Base-by-base conservation (phyloP, 768 basidiomycete genomes). In the Lactarius deliciosus region DNA sequence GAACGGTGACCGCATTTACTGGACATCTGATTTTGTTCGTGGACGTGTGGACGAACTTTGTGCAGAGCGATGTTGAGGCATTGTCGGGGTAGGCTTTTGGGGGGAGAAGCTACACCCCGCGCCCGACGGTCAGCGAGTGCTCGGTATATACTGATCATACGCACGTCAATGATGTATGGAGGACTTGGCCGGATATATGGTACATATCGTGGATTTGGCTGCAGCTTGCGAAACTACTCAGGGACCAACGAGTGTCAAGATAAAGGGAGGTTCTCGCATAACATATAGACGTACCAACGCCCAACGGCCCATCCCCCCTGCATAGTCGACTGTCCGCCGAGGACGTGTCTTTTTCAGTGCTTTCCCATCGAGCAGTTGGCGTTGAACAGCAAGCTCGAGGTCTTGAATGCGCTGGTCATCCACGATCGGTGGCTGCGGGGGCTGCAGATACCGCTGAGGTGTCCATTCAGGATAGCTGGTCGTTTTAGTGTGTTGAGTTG, bases 11-110 rank as follows among this genome's bases (percentile, higher is more conserved):
- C 38, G 94, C 91, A 72, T 98, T 96, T 55, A 98, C 95, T 0
- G 97, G 96, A 81, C 94, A 97, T 62, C 95, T 84, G 69, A 98
- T 94, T 77, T 99, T 99, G 82, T 99, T 99, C 50, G 95, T 98
- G 18, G 96, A 97, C 0, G 96, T 98, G 76, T 99, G 97, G 11
- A 98, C 89, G 71, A 97, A 98, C 75, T 97, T 96, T 54, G 96
- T 96, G 75, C 96, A 98, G 63, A 98, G 80, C 0, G 96, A 98
- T 0, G 93, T 96, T 6, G 96, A 93, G 5, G 90, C 83, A 75
- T 98, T 98, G 61, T 87, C 85, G 18, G 91, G 88, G 76, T 98
- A 98, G 34, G 94, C 96, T 76, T 90, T 88, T 1, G 97, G 90
- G 1, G 96, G 96, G 57, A 98, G 81, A n/a, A 98, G 83, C 96